Percentiles rank a stretch among this genome's conserved stretches.
Conservation (phyloP, 441 rosid species). For the Biscutella laevigata region DNA sequence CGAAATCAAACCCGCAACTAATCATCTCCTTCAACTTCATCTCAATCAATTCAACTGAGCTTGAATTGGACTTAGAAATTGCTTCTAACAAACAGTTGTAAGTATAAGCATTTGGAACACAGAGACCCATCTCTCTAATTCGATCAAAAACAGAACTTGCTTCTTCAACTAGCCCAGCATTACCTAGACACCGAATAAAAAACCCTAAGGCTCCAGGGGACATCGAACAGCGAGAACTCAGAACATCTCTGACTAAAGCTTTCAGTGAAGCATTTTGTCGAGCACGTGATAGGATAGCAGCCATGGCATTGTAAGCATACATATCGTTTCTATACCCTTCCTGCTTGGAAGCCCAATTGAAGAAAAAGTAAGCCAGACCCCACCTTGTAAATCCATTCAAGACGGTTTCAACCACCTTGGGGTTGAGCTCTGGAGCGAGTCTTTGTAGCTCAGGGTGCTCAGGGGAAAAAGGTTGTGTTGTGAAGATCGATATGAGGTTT, state of each 20-base stretch:
- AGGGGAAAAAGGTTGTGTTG: conserved; percentile 37
- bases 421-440: conserved; percentile 49
- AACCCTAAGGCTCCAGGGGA: conserved; percentile 78
- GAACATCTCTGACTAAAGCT: conserved; percentile 36
- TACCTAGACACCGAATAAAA: conserved; percentile 69
- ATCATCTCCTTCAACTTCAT: conserved; percentile 61
- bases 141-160: conserved; percentile 66
- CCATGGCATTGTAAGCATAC: conserved; percentile 81
- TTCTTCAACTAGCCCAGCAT: conserved; percentile 54
- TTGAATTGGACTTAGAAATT: conserved; percentile 39
- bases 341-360: conserved; percentile 63
- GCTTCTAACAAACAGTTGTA: conserved; percentile 83
- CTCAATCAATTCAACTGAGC: conserved; percentile 50
- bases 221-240: conserved; percentile 51
- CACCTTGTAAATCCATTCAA: conserved; percentile 47
- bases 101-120: conserved; percentile 55
- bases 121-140: conserved; percentile 45
- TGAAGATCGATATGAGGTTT: conserved; percentile 34
- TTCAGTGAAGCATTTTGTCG: conserved; percentile 75
- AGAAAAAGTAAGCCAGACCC: conserved; percentile 50
- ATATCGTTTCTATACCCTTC: conserved; percentile 53
- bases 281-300: conserved; percentile 79
- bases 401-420: conserved; percentile 64
- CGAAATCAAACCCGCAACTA: conserved; percentile 40
- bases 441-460: conserved; percentile 38